Conservation (phyloP, 1,284 basidiomycete genomes). For the Cutaneotrichosporon curvatum region DNA sequence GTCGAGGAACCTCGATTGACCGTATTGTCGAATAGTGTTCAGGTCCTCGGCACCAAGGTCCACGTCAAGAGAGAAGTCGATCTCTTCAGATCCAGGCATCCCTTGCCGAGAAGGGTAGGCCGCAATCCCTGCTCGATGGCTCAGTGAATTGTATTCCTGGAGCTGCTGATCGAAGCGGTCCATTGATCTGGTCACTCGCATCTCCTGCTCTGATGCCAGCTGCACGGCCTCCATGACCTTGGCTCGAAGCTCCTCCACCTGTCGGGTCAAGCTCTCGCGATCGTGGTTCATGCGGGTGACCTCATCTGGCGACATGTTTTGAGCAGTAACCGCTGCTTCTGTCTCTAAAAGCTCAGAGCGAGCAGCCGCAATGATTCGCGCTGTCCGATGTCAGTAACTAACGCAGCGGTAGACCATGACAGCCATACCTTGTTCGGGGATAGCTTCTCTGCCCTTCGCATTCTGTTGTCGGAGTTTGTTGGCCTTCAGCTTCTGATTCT, state of each 20-base stretch:
- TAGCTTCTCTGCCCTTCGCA: conserved; percentile 21
- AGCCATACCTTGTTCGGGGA: conserved; percentile 30
- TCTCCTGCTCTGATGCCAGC: conserved; percentile 64
- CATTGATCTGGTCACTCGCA: conserved; percentile 65
- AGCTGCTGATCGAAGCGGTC: conserved; percentile 70
- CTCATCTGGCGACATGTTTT: conserved; percentile 79
- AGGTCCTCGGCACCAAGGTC: conserved; percentile 64
- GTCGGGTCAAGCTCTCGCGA: conserved; percentile 60
- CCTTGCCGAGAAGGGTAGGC: conserved; percentile 24
- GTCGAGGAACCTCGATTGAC: conserved; percentile 58
- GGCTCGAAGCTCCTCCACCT: conserved; percentile 66
- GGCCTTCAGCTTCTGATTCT: conserved; percentile 37
- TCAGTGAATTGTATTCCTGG: conserved; percentile 63
- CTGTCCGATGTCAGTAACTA: conserved; percentile 8
- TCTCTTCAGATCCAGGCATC: conserved; percentile 5
- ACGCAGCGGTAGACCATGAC: not conserved
- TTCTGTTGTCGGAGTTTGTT: conserved; percentile 37
- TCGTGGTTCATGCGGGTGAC: conserved; percentile 78
- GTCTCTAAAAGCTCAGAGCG: conserved; percentile 57
- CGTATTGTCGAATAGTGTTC: conserved; percentile 55
- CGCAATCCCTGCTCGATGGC: conserved; percentile 64
- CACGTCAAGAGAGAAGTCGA: conserved; percentile 65
- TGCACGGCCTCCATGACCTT: conserved; percentile 66
- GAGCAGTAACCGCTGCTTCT: conserved; percentile 61
- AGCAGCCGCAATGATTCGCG: not conserved